Percentiles rank a stretch among this genome's conserved stretches.
These are phyloP conservation scores for Peribolospora kevripleyi DNA, from an alignment of 768 basidiomycete genomes.

Conservation along the genomic window DNA sequence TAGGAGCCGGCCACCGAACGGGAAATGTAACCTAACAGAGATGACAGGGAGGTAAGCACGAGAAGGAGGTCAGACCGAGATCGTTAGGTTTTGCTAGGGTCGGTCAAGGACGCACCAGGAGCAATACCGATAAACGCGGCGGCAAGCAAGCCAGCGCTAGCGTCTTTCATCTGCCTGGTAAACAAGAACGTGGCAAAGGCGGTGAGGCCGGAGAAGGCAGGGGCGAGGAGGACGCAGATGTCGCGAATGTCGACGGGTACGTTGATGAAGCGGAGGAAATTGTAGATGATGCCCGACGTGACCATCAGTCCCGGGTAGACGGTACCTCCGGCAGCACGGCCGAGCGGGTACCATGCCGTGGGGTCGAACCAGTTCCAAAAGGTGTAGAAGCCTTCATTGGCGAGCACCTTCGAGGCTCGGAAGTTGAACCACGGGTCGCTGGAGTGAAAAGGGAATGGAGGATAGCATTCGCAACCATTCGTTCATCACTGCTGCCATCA, in stretches of 20 bases:
- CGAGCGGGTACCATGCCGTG: constrained; percentile 96
- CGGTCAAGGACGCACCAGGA: constrained; percentile 26
- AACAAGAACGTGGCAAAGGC: constrained; percentile 93
- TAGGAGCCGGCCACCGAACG: constrained; percentile 97
- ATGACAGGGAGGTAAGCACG: neutral
- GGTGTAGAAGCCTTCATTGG: constrained; percentile 89
- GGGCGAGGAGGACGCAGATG: constrained; percentile 85
- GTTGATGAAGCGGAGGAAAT: constrained; percentile 57
- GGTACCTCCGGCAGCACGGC: constrained; percentile 92
- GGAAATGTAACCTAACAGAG: constrained; percentile 53
- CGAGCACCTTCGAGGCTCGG: constrained; percentile 75
- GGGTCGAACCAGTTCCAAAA: constrained; percentile 99
- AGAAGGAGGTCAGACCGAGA: neutral
- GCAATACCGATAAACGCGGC: constrained; percentile 96
- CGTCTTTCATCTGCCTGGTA: constrained; percentile 29
- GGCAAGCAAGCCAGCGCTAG: constrained; percentile 76
- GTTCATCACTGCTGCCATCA: neutral
- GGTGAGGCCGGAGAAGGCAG: constrained; percentile 86
- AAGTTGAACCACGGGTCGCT: constrained; percentile 99
- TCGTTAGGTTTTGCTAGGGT: neutral
- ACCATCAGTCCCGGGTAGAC: constrained; percentile 98
- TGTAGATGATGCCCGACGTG: constrained; percentile 92
- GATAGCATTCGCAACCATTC: neutral
- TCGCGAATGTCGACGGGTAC: constrained; percentile 95
- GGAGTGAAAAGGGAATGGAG: neutral